These are phyloP conservation scores for Bimuria novae-zelandiae DNA, from an alignment of 2,329 filamentous ascomycete species.

Conservation along the genomic window DNA sequence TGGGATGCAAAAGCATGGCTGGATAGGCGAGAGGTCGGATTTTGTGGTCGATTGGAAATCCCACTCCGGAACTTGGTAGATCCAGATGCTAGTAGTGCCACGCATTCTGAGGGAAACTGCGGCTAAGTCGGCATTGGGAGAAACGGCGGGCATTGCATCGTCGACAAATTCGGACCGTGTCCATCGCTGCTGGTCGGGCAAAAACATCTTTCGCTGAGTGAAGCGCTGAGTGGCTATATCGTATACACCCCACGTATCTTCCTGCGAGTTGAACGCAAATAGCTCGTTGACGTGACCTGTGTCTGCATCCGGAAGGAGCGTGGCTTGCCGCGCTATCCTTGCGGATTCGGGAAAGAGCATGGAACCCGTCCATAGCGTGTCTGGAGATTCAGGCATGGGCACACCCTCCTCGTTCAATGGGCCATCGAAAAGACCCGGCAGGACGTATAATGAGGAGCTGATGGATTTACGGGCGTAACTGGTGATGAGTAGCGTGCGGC, in stretches of 20 bases:
- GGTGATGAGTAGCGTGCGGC: conserved; percentile 46
- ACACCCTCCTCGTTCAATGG: conserved; percentile 48
- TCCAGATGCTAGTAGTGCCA: conserved; percentile 46
- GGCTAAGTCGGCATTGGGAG: conserved; percentile 43
- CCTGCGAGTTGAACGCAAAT: conserved; percentile 48
- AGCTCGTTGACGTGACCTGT: conserved; percentile 47
- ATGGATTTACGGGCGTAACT: conserved; percentile 42
- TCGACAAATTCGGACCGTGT: conserved; percentile 46
- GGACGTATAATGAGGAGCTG: conserved; percentile 44
- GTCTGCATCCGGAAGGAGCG: conserved; percentile 44
- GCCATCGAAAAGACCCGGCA: conserved; percentile 46
- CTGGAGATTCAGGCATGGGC: conserved; percentile 42
- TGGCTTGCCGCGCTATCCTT: conserved; percentile 45
- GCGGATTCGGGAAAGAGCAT: conserved; percentile 49
- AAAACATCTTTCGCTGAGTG: conserved; percentile 45
- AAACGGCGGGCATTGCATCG: conserved; percentile 48
- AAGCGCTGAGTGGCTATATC: conserved; percentile 46
- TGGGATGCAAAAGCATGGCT: conserved; percentile 45
- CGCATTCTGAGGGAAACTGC: conserved; percentile 46
- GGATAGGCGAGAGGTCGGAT: conserved; percentile 37
- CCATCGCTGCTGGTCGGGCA: conserved; percentile 45
- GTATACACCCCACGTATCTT: conserved; percentile 48
- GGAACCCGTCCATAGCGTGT: conserved; percentile 45
- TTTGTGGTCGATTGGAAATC: conserved; percentile 37
- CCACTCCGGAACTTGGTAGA: conserved; percentile 46